Evolutionary conservation across 2,329 filamentous ascomycete genomes (phyloP).

Genomic region (Paecilomyces variotii): DNA sequence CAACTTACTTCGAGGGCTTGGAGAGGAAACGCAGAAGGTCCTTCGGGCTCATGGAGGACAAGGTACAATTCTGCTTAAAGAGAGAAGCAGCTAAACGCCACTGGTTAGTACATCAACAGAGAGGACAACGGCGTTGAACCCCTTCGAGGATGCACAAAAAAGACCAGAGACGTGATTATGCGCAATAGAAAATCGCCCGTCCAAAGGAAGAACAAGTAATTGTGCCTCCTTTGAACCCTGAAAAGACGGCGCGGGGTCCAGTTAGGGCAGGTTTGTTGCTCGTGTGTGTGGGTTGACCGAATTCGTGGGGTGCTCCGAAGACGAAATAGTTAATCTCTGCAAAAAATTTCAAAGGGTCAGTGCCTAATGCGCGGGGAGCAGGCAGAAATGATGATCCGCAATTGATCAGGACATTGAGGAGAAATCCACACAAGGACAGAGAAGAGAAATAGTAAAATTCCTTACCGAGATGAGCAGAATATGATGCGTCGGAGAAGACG

Average conservation of each 20-base stretch:
- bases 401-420: neutral
- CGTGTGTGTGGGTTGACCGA: neutral
- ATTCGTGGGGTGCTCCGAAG: neutral
- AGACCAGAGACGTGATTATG: neutral
- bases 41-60: conserved; percentile 78
- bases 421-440: neutral
- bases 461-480: neutral
- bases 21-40: conserved; percentile 89
- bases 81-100: conserved; percentile 26
- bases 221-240: neutral
- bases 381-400: neutral
- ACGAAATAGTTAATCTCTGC: neutral
- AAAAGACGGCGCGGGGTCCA: neutral
- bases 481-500: neutral
- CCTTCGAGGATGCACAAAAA: neutral
- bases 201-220: neutral
- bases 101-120: conserved; percentile 25
- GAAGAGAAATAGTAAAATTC: neutral
- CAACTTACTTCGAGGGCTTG: conserved; percentile 81
- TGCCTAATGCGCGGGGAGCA: neutral
- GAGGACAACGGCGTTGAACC: neutral
- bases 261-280: neutral
- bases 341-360: neutral
- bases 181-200: neutral
- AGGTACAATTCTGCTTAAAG: conserved; percentile 21